Evolutionary conservation across 192 early-diverging fungal genomes (phyloP), one percentile per base, ranked within the genome.

Genomic region (Diversispora epigaea): DNA sequence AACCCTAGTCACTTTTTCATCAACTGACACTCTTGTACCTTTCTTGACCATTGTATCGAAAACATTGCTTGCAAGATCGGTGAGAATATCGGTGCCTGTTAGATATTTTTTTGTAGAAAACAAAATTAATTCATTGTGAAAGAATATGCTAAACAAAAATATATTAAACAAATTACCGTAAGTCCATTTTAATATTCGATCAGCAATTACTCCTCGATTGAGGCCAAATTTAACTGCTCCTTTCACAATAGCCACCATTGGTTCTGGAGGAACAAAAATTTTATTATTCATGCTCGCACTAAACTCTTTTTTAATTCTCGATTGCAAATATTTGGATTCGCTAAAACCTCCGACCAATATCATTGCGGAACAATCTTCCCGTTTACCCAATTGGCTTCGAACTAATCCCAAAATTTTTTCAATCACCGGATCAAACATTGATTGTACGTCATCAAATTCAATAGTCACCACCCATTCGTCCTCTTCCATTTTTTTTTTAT

Each of bases 381-480:
- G n/a, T n/a, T n/a, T n/a, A n/a, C 78, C 66, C 6, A 79, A 77
- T 57, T 84, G 79, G 22, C 78, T 72, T 71, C 84, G 82, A 49
- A 86, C 84, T 69, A 88, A 68, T 15, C 72, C 73, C 8, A 88
- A 41, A 4, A 88, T 84, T 79, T 85, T 82, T 40, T 82, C 74
- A 44, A 88, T 76, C 17, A 88, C 85, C 17, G 86, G 86, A 49
- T 86, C 85, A 82, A 88, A 86, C 40, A 88, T 85, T 54, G 83
- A 77, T 47, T 78, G 78, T 25, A 79, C 82, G 64, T 86, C 72
- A 12, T 88, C 86, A 21, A 32, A 54, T 50, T 77, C 72, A 0
- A 82, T 82, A 11, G 79, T 79, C 6, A 88, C 58, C 17, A 78
- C 78, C 19, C 86, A 71, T 4, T 77, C 70, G 14, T 80, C 83